Percentiles rank a stretch among this genome's conserved stretches.
phyloP scores from a whole-genome alignment of 139 green algal species.

The Coelastrella sp. region DNA sequence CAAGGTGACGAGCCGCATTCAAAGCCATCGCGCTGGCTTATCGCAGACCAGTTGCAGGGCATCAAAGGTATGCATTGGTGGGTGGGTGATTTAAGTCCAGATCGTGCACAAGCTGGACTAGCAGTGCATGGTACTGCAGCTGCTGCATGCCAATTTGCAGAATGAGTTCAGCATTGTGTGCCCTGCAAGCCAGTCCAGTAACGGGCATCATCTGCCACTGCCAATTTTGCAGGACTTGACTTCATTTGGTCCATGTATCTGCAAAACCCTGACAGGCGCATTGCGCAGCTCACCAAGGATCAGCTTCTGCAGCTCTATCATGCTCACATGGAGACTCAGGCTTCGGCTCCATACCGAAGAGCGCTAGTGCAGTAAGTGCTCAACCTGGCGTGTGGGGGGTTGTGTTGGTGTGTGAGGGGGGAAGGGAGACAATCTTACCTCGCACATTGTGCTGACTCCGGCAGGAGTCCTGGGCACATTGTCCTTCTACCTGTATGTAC shows the following conservation, averaged over 20 bases:
- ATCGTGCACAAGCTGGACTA: neutral
- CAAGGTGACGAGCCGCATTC: neutral
- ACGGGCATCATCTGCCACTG: neutral
- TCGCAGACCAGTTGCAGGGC: neutral
- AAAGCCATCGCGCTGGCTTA: neutral
- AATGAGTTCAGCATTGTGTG: neutral
- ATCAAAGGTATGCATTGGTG: conserved; percentile 6
- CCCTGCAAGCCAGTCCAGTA: neutral
- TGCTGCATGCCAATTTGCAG: neutral
- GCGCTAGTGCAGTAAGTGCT: conserved; percentile 16
- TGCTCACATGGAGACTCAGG: neutral
- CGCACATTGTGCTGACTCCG: no score
- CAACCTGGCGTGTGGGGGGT: neutral
- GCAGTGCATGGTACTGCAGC: neutral
- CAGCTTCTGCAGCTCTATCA: conserved; percentile 32
- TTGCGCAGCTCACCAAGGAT: conserved; percentile 16
- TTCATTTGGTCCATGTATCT: conserved; percentile 71
- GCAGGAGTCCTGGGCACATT: no score
- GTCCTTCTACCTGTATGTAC: neutral
- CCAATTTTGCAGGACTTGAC: conserved; percentile 40
- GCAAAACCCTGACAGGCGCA: conserved; percentile 19
- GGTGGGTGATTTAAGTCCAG: no score
- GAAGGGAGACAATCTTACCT: no score
- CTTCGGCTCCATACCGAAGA: neutral
- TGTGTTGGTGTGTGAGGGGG: no score